phyloP scores from a whole-genome alignment of 192 early-diverging fungal genomes.

The Linnemannia schmuckeri region DNA sequence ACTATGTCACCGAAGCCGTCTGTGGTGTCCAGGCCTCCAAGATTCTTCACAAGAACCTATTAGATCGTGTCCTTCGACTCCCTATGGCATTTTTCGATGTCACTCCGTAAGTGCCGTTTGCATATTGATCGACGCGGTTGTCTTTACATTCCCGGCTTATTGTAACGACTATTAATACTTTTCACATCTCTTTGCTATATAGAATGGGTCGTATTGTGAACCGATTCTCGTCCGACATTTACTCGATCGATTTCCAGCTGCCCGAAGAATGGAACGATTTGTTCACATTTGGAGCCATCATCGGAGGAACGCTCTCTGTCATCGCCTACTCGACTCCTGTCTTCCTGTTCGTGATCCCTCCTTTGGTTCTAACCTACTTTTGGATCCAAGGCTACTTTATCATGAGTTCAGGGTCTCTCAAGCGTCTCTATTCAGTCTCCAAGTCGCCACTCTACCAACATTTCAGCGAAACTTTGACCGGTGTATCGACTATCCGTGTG shows the following conservation, averaged over 20 bases:
- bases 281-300: constrained; percentile 39
- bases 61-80: constrained; percentile 49
- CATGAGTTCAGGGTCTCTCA: constrained; percentile 79
- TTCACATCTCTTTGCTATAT: constrained; percentile 22
- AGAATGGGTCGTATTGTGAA: constrained; percentile 89
- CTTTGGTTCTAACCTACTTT: constrained; percentile 60
- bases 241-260: constrained; percentile 77
- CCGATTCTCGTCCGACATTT: constrained; percentile 90
- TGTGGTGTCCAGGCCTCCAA: constrained; percentile 56
- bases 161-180: constrained; percentile 72
- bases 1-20: constrained; percentile 25
- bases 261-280: constrained; percentile 61
- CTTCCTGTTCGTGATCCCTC: constrained; percentile 65
- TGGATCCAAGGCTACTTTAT: constrained; percentile 73
- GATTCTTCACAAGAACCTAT: constrained; percentile 45
- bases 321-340: constrained; percentile 60
- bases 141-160: constrained; percentile 52
- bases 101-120: constrained; percentile 67
- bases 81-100: constrained; percentile 84
- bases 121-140: not conserved
- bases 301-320: constrained; percentile 54
- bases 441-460: constrained; percentile 84
- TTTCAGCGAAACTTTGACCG: constrained; percentile 74
- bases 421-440: constrained; percentile 85
- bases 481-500: constrained; percentile 73